Percentiles rank a stretch among this genome's conserved stretches.
phyloP scores from a whole-genome alignment of 83 land plant genomes.

The Picea abies region DNA sequence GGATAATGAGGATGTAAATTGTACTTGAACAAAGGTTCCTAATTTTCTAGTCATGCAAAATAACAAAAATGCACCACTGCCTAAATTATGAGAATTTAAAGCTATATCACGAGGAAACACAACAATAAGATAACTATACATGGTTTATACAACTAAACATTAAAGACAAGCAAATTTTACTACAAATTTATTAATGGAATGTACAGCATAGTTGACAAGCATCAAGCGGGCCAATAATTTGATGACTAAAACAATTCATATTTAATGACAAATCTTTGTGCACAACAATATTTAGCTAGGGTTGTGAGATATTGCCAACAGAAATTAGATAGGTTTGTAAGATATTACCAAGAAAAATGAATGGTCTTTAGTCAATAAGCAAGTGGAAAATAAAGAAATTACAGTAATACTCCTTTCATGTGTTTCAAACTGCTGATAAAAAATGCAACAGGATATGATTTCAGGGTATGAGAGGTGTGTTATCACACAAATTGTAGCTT shows the following conservation, averaged over 20 bases:
- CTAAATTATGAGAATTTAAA: not conserved
- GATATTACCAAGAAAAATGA: too few relatives aligned
- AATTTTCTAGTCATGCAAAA: not conserved
- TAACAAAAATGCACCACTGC: not conserved
- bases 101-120: not conserved
- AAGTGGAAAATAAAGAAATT: not conserved
- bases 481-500: too few relatives aligned
- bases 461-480: too few relatives aligned
- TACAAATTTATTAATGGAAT: not conserved
- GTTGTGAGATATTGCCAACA: not conserved
- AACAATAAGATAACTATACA: too few relatives aligned
- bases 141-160: too few relatives aligned
- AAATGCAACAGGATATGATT: too few relatives aligned
- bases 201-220: not conserved
- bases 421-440: too few relatives aligned
- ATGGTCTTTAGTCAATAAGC: not conserved
- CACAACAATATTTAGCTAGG: not conserved
- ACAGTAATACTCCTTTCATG: too few relatives aligned
- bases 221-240: not conserved
- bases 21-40: not conserved
- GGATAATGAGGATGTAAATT: too few relatives aligned
- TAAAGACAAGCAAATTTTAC: not conserved
- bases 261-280: not conserved
- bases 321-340: not conserved
- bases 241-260: not conserved